phyloP scores from a whole-genome alignment of 2,329 filamentous ascomycete genomes.

The Neopestalotiopsis sp. region DNA sequence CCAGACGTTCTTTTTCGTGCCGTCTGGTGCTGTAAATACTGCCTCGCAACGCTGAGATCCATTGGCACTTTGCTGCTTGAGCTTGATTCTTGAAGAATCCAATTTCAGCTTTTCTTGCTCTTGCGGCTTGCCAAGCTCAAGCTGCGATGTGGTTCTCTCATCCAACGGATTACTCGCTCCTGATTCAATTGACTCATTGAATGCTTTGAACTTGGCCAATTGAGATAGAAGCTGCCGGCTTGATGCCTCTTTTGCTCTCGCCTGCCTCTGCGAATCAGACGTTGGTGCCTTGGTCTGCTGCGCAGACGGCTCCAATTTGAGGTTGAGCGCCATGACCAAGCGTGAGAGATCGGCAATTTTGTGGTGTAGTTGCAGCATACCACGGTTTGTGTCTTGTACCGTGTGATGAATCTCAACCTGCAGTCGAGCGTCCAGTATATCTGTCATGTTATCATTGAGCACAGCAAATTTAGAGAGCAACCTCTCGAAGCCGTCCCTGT shows the following conservation, averaged over 20 bases:
- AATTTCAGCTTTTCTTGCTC: constrained; percentile 40
- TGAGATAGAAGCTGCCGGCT: constrained; percentile 47
- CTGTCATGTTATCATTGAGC: constrained; percentile 55
- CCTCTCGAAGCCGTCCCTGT: constrained; percentile 51
- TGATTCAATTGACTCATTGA: constrained; percentile 52
- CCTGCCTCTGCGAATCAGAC: constrained; percentile 36
- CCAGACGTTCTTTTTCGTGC: constrained; percentile 47
- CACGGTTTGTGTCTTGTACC: constrained; percentile 54
- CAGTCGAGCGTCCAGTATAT: constrained; percentile 51
- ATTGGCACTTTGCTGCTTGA: constrained; percentile 32
- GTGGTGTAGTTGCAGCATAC: constrained; percentile 52
- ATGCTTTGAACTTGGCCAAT: constrained; percentile 57
- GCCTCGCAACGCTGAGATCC: constrained; percentile 47
- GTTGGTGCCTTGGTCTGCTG: constrained; percentile 33
- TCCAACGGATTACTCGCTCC: constrained; percentile 37
- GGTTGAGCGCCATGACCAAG: constrained; percentile 51
- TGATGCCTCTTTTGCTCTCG: constrained; percentile 43
- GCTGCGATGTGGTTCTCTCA: constrained; percentile 42
- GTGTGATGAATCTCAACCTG: constrained; percentile 54
- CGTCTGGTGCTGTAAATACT: constrained; percentile 40
- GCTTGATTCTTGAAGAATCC: constrained; percentile 40
- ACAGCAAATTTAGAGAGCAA: constrained; percentile 49
- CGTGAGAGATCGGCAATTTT: constrained; percentile 51
- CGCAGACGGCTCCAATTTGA: constrained; percentile 43
- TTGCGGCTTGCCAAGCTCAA: constrained; percentile 44